Evolutionary conservation across 2,329 filamentous ascomycete genomes (phyloP), one percentile per base, ranked within the genome.

Genomic region (Hypoxylon sp.): DNA sequence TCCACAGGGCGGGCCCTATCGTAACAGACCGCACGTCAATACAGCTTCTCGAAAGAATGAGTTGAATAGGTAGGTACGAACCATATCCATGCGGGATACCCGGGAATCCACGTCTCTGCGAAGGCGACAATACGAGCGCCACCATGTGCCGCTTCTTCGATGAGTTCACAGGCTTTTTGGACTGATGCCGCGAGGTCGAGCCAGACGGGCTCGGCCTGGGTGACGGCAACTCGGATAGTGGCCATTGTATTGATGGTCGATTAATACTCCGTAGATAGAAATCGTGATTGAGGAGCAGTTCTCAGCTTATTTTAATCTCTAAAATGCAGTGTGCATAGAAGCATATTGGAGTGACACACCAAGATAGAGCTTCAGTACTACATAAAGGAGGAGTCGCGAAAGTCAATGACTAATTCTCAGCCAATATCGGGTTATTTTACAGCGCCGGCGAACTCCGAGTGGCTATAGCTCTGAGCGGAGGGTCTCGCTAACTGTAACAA

Each of bases 201-300:
- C 84, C 85, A 89, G 9, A 78, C 80, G 0, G 86, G 85, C 72
- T 88, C 87, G 8, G 83, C 81, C 71, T 89, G 86, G 0, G 82
- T 80, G n/a, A 83, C 83, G n/a, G 81, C 83, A 19, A 84, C 80
- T 63, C 74, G 73, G 56, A 78, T 65, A 8, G 65, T 26, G 17
- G 61, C 61, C 68, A 70, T 70, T 5, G 44, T 57, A 26, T 11
- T n/a, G 31, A 35, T 44, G n/a, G n/a, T n/a, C 9, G 19, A 11
- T 44, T 46, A 24, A 37, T 26, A 52, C 2, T 37, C 4, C 33
- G 35, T 37, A 6, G 35, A 2, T 37, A 24, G n/a, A 29, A 58
- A 37, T 48, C 39, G 29, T 3, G 17, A 8, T 22, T n/a, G n/a
- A 24, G 13, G 39, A 48, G 24, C 31, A 29, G 54, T 53, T 37